These are phyloP conservation scores for Helenozyma rhizophorensis DNA, from an alignment of 805 yeast genomes.

Conservation along the genomic window DNA sequence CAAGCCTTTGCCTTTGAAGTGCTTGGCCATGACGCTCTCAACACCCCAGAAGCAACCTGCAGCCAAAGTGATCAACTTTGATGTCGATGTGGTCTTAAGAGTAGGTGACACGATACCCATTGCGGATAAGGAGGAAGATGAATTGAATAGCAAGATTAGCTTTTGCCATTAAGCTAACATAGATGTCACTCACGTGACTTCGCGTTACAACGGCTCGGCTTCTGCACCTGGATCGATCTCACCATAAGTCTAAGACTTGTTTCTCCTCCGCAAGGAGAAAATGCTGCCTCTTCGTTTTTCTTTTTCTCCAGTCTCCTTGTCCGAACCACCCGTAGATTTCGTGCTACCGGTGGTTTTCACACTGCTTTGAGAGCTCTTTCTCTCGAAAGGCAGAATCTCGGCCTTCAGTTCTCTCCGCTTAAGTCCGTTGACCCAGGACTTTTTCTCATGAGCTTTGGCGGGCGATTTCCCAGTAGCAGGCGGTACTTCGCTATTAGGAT, in stretches of 20 bases:
- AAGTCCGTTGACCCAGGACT: constrained; percentile 38
- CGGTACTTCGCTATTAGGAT: background rate
- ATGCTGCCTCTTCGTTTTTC: constrained; percentile 24
- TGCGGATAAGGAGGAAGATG: constrained; percentile 2
- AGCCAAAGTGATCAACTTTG: constrained; percentile 40
- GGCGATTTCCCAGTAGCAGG: constrained; percentile 4
- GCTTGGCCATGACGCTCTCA: constrained; percentile 74
- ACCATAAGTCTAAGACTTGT: background rate
- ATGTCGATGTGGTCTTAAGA: constrained; percentile 28
- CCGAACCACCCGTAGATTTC: constrained; percentile 2
- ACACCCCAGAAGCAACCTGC: constrained; percentile 87
- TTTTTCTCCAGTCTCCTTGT: constrained; percentile 6
- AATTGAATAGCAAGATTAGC: no score
- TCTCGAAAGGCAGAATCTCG: constrained; percentile 12
- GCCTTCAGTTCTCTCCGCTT: constrained; percentile 26
- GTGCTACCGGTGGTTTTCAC: constrained; percentile 9
- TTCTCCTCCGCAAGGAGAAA: constrained; percentile 34
- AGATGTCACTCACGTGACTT: constrained; percentile 9
- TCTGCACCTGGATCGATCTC: background rate
- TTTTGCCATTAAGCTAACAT: no score
- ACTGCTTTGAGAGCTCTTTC: constrained; percentile 21
- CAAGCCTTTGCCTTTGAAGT: constrained; percentile 60
- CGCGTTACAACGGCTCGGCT: constrained; percentile 1
- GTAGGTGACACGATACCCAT: constrained; percentile 28
- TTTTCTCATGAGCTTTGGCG: constrained; percentile 25